Conservation (phyloP, 2,329 filamentous ascomycete species). For the Ophiostoma perfectum region DNA sequence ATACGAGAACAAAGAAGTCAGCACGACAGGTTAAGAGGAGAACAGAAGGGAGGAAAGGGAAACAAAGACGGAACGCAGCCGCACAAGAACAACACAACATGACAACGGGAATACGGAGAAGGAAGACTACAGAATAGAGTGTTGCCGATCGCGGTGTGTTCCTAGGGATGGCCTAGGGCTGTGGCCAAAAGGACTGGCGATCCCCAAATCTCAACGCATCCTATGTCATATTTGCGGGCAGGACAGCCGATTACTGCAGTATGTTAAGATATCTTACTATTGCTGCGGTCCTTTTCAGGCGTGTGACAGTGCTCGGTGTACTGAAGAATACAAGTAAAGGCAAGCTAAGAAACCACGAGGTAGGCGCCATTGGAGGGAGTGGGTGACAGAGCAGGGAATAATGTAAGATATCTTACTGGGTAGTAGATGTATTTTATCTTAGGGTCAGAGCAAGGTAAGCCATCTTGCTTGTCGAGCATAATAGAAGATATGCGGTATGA, state of each 20-base stretch:
- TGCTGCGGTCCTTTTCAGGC: neutral
- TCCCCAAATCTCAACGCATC: neutral
- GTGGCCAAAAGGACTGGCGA: constrained; percentile 4
- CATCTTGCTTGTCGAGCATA: neutral
- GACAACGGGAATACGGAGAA: neutral
- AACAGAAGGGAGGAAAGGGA: neutral
- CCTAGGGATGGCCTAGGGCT: neutral
- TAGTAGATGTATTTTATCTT: too few species aligned
- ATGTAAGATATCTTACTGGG: neutral
- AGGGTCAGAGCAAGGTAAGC: neutral
- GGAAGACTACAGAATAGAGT: neutral
- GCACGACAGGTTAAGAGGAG: neutral
- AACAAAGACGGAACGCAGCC: neutral
- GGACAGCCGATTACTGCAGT: neutral
- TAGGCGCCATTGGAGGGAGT: neutral
- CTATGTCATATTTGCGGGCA: neutral
- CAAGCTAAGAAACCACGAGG: neutral
- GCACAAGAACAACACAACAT: neutral
- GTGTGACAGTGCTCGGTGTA: constrained; percentile 5
- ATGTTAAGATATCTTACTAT: neutral
- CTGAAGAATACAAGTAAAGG: neutral
- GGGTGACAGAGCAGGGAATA: neutral
- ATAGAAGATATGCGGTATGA: neutral
- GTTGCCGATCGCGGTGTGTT: neutral
- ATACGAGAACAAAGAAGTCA: too few species aligned